Base-by-base conservation (phyloP, 1,284 basidiomycete genomes). In the Golubevia sp. region DNA sequence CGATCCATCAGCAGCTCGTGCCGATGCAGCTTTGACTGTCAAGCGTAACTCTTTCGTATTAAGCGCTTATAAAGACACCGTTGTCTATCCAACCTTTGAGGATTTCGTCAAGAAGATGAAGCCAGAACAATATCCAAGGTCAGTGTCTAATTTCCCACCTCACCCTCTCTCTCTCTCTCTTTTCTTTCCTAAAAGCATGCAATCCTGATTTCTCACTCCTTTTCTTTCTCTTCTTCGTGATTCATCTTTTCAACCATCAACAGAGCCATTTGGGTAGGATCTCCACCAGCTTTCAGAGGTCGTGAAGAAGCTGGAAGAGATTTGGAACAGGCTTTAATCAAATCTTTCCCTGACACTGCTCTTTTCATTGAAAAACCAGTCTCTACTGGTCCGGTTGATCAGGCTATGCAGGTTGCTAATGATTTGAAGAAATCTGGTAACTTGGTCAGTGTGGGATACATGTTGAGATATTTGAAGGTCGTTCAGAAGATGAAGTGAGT, bases 341-440 rank as follows among this genome's bases (percentile, higher is more conserved):
- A 93, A 82, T 85, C 90, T 76, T 96, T 98, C 87, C 94, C 94
- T 15, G 68, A 78, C 20, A 68, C 74, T 5, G 91, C 92, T n/a
- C 88, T 96, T 85, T 97, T 97, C 84, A 88, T 98, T 71, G 95
- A 98, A 86, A 98, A 97, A 86, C 94, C 94, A 27, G 88, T 96
- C 69, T 90, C 93, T 25, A 94, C 94, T 30, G 94, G 93, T 30
- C 89, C 91, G 8, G 87, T 86, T 58, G 86, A 80, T 23, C 71
- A 85, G 61, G 84, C 81, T 18, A 79, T 86, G 58, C 82, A 84
- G 49, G 83, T 86, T 23, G 74, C 81, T 3, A 59, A 78, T 48
- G 60, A 71, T 68, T 67, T 84, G 50, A 69, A 79, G 52, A 65
- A 74, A 48, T 62, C 68, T 20, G 63, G 70, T 64, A 91, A 91